Evolutionary conservation across 257 asterid species (phyloP), one percentile per base, ranked within the genome.

Genomic region (Solanum dulcamara): DNA sequence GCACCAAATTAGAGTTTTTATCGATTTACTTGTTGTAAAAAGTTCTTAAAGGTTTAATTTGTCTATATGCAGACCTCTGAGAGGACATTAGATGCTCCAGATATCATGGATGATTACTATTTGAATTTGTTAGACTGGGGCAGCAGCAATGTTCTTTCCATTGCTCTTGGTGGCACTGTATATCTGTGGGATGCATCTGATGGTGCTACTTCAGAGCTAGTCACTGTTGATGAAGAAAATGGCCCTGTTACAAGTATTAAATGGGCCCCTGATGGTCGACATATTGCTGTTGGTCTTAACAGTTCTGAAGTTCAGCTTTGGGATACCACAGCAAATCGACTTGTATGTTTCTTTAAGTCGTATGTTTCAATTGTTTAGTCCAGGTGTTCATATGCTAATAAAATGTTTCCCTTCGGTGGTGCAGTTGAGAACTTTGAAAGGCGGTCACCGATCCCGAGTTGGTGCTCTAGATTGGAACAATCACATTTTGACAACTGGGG

Each of bases 261-360:
- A 88, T 96, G 98, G 98, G 99, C 98, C 84, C 99, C 99, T 30
- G 98, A 96, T 46, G 99, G 98, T 22, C 90, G 84, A 79, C 97
- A 96, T 75, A 84, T 93, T 40, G 97, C 98, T 60, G 91, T 96
- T 86, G 99, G 98, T 46, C 84, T 93, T 77, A 94, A 94, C 88
- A 95, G 91, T 87, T 94, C 97, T 2, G 97, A 93, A 15, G 96
- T 95, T 53, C 99, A 95, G 93, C 92, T 96, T 81, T 96, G 98
- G 99, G 99, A 96, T 89, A 86, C 98, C 10, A 85, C 98, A 4
- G 84, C 98, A 37, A 93, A 93, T 86, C 88, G 88, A 91, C 88
- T 93, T 88, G 98, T 96, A n/a, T 59, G 94, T 17, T 80, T 84
- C 85, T 79, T 28, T 7, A 5, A 13, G 18, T 44, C 18, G 55